Conservation (phyloP, 345 rosid species). For the Salix caprea region DNA sequence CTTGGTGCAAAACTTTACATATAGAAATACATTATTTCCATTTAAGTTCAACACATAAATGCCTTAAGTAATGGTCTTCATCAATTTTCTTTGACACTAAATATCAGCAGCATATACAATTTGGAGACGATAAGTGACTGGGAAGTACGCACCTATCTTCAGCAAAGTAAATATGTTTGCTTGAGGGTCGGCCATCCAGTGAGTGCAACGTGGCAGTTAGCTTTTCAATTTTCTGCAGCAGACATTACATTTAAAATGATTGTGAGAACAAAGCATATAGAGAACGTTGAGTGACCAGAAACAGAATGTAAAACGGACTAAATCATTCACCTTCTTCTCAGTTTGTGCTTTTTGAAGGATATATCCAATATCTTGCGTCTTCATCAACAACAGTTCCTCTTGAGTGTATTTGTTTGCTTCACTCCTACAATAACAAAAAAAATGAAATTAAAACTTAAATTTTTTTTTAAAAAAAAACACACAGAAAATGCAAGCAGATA, state of each 20-base stretch:
- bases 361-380: slow-evolving; percentile 89
- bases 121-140: neutral
- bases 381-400: slow-evolving; percentile 83
- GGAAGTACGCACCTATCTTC: slow-evolving; percentile 64
- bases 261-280: no score
- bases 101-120: neutral
- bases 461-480: neutral
- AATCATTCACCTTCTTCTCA: slow-evolving; percentile 54
- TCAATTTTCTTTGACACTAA: neutral
- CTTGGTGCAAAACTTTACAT: neutral
- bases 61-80: neutral
- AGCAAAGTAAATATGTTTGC: slow-evolving; percentile 61
- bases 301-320: neutral
- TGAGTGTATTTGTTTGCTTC: slow-evolving; percentile 64
- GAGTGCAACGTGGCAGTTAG: slow-evolving; percentile 65
- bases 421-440: slow-evolving; percentile 36
- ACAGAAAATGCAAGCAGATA: neutral
- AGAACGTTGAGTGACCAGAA: neutral
- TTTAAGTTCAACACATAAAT: neutral
- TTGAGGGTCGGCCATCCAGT: slow-evolving; percentile 44
- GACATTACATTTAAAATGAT: neutral
- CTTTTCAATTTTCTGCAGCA: slow-evolving; percentile 77
- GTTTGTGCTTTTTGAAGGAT: slow-evolving; percentile 75
- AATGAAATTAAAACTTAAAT: no score
- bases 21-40: neutral